Conservation (phyloP, 2,329 filamentous ascomycete genomes). For the Nigrospora osmanthi region DNA sequence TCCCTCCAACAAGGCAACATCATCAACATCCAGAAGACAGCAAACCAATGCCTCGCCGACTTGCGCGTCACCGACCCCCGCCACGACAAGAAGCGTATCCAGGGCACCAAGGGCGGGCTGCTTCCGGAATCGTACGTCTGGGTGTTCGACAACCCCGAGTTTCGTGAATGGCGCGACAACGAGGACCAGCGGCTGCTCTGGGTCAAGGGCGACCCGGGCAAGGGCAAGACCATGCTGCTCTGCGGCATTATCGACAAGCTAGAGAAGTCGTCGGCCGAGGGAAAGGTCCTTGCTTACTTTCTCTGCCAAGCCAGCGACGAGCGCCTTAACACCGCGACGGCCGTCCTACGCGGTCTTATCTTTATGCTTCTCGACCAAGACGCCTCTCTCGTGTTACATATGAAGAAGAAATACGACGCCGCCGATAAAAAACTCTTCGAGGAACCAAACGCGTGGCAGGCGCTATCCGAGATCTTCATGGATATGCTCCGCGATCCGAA, state of each 20-base stretch:
- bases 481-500: constrained; percentile 28
- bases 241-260: constrained; percentile 17
- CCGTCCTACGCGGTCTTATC: constrained; percentile 22
- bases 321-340: constrained; percentile 16
- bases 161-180: constrained; percentile 15
- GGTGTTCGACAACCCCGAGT: constrained; percentile 20
- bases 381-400: constrained; percentile 21
- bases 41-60: constrained; percentile 3
- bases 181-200: constrained; percentile 6
- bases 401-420: constrained; percentile 22
- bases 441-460: constrained; percentile 27
- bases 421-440: constrained; percentile 23
- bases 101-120: constrained; percentile 13
- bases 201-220: constrained; percentile 26
- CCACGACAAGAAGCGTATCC: constrained; percentile 12
- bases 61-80: constrained; percentile 8
- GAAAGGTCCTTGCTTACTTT: constrained; percentile 17
- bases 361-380: constrained; percentile 17
- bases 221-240: constrained; percentile 28
- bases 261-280: not conserved
- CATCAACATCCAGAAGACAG: too few species aligned
- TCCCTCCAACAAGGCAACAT: too few species aligned
- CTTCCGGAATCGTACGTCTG: constrained; percentile 21
- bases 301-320: constrained; percentile 23
- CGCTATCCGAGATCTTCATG: constrained; percentile 28